Base-by-base conservation (phyloP, 768 basidiomycete species). In the Tylopilus vinaceipallidus region DNA sequence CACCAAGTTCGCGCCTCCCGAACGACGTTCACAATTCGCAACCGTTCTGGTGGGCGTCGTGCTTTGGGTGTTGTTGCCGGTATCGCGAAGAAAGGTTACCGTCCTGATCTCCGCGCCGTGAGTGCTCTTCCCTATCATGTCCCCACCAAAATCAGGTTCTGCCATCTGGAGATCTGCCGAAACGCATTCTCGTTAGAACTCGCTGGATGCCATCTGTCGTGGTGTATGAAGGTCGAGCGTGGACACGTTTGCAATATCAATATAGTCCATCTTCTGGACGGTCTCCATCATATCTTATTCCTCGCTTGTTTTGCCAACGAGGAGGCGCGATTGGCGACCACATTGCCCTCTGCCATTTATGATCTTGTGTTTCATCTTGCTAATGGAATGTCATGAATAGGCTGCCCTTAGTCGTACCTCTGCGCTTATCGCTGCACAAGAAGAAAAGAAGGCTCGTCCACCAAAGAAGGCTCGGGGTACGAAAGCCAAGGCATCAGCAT, bases 111-210 rank as follows among this genome's bases (percentile, higher is more conserved):
- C 58, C 81, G 89, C 46, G 68, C 75, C 43, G 89, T 91, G 73
- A 79, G 88, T 78, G 24, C 29, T 24, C n/a, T 20, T 49, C 14
- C 41, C 41, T 44, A 14, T 1, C 19, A 16, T 9, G 2, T n/a
- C 10, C n/a, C n/a, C n/a, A n/a, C n/a, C n/a, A n/a, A n/a, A n/a
- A n/a, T n/a, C n/a, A n/a, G n/a, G n/a, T n/a, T n/a, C n/a, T n/a
- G n/a, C n/a, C n/a, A n/a, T 24, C 42, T 20, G 55, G 49, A 40
- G 30, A 41, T n/a, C 36, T 30, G 42, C 36, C 26, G 34, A 56
- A 62, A 75, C 72, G 88, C 89, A 91, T 73, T 84, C 83, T 80
- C 84, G 84, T 84, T 92, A 92, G 89, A 92, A 89, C 89, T 89
- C 86, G 77, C 88, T 81, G 85, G 85, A 88, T 63, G 68, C 59